phyloP scores from a whole-genome alignment of 371 early-diverging fungal genomes.

The Zopfochytrium polystomum region DNA sequence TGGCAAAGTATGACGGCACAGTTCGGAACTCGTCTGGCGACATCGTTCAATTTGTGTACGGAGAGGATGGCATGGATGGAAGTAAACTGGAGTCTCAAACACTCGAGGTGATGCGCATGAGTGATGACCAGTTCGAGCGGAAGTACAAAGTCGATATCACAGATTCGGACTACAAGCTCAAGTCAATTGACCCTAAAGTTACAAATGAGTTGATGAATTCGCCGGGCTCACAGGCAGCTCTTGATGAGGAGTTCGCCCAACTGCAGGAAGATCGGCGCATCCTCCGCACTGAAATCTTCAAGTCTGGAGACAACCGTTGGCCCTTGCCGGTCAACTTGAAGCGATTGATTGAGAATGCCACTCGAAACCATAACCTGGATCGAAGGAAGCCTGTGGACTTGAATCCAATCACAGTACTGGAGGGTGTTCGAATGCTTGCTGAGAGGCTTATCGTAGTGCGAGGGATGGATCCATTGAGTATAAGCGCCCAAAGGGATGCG shows the following conservation, averaged over 20 bases:
- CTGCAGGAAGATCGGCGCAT: constrained; percentile 70
- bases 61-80: constrained; percentile 99
- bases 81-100: constrained; percentile 85
- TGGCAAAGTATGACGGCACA: constrained; percentile 97
- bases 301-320: constrained; percentile 64
- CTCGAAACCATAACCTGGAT: constrained; percentile 83
- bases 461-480: constrained; percentile 79
- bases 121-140: constrained; percentile 68
- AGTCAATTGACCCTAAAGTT: constrained; percentile 61
- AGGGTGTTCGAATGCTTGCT: constrained; percentile 68
- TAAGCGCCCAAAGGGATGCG: constrained; percentile 88
- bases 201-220: constrained; percentile 44
- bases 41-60: constrained; percentile 95
- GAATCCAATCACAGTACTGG: constrained; percentile 79
- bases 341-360: constrained; percentile 89
- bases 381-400: constrained; percentile 77
- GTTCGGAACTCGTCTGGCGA: constrained; percentile 93
- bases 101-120: constrained; percentile 65
- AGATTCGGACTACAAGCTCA: constrained; percentile 62
- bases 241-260: constrained; percentile 81
- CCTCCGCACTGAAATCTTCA: constrained; percentile 75
- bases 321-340: constrained; percentile 90
- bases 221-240: constrained; percentile 58
- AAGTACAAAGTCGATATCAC: constrained; percentile 79
- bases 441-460: constrained; percentile 78